Evolutionary conservation across 352 stramenopile species (phyloP).

Genomic region (Globisporangium megalacanthum): DNA sequence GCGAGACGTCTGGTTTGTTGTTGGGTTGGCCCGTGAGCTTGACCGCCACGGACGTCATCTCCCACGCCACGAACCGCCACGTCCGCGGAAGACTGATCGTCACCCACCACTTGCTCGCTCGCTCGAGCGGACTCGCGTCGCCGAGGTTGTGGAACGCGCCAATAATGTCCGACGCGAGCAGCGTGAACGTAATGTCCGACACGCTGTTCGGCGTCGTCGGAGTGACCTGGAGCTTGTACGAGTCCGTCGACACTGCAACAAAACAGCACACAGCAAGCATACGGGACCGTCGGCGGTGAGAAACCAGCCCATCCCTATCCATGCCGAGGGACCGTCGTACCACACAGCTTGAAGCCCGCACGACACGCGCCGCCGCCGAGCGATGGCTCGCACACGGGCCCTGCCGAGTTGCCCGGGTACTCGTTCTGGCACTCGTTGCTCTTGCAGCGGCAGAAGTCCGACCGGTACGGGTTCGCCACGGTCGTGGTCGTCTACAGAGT

Average conservation of each 20-base stretch:
- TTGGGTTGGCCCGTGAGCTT: slow-evolving; percentile 24
- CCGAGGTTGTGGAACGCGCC: slow-evolving; percentile 68
- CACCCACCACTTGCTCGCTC: slow-evolving; percentile 65
- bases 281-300: neutral
- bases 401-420: slow-evolving; percentile 35
- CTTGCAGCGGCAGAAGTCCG: slow-evolving; percentile 65
- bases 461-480: slow-evolving; percentile 35
- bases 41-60: slow-evolving; percentile 47
- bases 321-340: slow-evolving; percentile 4
- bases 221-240: slow-evolving; percentile 62
- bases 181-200: slow-evolving; percentile 54
- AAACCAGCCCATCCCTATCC: neutral
- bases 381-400: slow-evolving; percentile 40
- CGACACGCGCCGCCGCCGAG: slow-evolving; percentile 48
- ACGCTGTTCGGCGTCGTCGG: slow-evolving; percentile 60
- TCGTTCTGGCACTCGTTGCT: slow-evolving; percentile 65
- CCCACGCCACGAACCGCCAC: slow-evolving; percentile 71
- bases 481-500: neutral
- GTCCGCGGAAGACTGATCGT: slow-evolving; percentile 50
- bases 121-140: slow-evolving; percentile 36
- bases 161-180: slow-evolving; percentile 68
- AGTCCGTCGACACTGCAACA: slow-evolving; percentile 47
- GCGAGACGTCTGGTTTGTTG: slow-evolving; percentile 15
- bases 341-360: slow-evolving; percentile 52
- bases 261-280: neutral